Evolutionary conservation across 495 filamentous ascomycete genomes (phyloP).

Genomic region (Tetracladium setigerum): DNA sequence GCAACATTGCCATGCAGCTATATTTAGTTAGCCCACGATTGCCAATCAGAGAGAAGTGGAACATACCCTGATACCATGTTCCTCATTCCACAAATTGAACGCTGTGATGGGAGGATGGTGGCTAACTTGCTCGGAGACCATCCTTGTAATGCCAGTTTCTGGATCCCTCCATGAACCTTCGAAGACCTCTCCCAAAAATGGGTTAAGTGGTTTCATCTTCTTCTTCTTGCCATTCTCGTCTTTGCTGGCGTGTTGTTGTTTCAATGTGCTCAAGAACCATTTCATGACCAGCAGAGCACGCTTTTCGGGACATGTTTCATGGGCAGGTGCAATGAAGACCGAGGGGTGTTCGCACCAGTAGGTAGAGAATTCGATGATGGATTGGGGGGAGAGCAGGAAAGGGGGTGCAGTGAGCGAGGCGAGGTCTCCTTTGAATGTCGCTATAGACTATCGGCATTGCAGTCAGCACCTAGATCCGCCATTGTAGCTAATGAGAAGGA

Average conservation of each 20-base stretch:
- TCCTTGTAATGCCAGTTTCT: conserved; percentile 54
- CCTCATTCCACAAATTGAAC: conserved; percentile 80
- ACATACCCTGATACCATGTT: conserved; percentile 54
- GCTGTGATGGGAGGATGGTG: conserved; percentile 98
- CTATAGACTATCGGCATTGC: conserved; percentile 60
- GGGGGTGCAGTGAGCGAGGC: conserved; percentile 90
- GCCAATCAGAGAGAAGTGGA: neutral
- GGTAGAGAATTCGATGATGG: conserved; percentile 87
- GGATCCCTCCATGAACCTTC: conserved; percentile 55
- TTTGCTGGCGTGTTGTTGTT: conserved; percentile 94
- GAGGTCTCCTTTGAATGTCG: conserved; percentile 93
- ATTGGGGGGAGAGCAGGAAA: conserved; percentile 89
- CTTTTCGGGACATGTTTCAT: conserved; percentile 74
- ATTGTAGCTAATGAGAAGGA: conserved; percentile 4
- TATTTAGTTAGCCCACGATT: neutral
- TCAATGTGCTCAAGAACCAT: conserved; percentile 95
- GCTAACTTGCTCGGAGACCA: conserved; percentile 78
- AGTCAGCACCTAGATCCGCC: neutral
- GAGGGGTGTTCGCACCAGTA: conserved; percentile 96
- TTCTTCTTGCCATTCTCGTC: conserved; percentile 91
- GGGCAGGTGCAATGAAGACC: conserved; percentile 78
- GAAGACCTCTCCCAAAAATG: conserved; percentile 87
- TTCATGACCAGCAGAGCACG: conserved; percentile 82
- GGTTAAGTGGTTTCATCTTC: conserved; percentile 96
- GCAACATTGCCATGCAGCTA: conserved; percentile 93